Evolutionary conservation across 306 rosid genomes (phyloP).

Genomic region (Prunus kanzakura): DNA sequence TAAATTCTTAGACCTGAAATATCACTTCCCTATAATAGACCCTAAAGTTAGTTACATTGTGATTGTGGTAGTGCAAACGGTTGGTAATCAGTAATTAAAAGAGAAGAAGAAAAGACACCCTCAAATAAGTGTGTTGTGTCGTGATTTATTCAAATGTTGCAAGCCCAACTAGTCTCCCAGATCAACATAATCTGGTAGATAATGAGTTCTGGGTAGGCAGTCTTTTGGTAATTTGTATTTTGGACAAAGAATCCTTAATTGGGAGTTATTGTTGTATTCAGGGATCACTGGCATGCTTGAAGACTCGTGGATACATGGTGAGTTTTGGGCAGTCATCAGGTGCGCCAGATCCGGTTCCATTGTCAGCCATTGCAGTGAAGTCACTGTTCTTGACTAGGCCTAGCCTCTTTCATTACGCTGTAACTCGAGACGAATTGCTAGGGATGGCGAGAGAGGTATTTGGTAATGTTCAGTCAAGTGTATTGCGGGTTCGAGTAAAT

Average conservation of each 20-base stretch:
- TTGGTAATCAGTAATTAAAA: not conserved
- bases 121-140: not conserved
- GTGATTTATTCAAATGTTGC: not conserved
- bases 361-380: slow-evolving; percentile 61
- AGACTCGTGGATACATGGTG: slow-evolving; percentile 72
- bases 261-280: slow-evolving; percentile 18
- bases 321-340: slow-evolving; percentile 91
- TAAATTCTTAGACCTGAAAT: too few relatives aligned
- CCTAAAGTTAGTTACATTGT: not conserved
- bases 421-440: slow-evolving; percentile 58
- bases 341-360: slow-evolving; percentile 72
- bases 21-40: too few relatives aligned
- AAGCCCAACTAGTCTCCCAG: not conserved
- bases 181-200: not conserved
- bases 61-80: not conserved
- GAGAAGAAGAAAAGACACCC: not conserved
- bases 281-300: slow-evolving; percentile 84
- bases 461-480: slow-evolving; percentile 51
- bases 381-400: slow-evolving; percentile 88
- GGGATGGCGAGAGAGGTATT: slow-evolving; percentile 69
- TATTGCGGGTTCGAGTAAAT: slow-evolving; percentile 68
- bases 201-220: not conserved
- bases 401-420: slow-evolving; percentile 51
- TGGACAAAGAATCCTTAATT: not conserved
- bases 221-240: not conserved